Evolutionary conservation across 2,329 filamentous ascomycete genomes (phyloP).

Genomic region (Zymoseptoria crescenta): DNA sequence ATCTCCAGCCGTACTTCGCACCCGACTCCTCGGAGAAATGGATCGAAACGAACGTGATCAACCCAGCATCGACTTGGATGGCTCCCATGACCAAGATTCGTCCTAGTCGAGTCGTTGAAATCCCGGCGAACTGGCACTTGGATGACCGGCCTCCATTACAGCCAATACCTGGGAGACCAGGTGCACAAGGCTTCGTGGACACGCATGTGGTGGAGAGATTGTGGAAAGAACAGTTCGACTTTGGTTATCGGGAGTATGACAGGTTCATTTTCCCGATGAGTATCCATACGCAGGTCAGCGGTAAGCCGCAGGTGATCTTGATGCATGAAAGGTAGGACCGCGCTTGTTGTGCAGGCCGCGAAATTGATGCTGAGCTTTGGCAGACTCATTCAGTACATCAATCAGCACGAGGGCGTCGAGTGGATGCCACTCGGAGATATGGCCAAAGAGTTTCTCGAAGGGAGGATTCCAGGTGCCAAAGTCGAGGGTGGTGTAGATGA

Average conservation of each 20-base stretch:
- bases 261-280: conserved; percentile 71
- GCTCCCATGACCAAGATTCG: conserved; percentile 52
- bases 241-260: conserved; percentile 68
- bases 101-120: conserved; percentile 56
- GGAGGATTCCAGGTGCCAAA: conserved; percentile 30
- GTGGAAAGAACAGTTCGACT: conserved; percentile 60
- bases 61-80: conserved; percentile 57
- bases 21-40: conserved; percentile 45
- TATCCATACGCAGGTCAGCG: conserved; percentile 60
- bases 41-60: conserved; percentile 59
- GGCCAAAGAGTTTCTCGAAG: conserved; percentile 43
- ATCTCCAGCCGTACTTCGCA: conserved; percentile 55
- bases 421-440: conserved; percentile 42
- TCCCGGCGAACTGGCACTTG: conserved; percentile 42
- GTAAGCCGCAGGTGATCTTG: conserved; percentile 59
- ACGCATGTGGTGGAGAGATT: conserved; percentile 53
- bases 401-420: conserved; percentile 52
- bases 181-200: conserved; percentile 4
- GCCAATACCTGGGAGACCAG: neutral
- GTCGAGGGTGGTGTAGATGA: conserved; percentile 28
- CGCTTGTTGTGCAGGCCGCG: too few relatives aligned
- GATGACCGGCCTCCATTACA: neutral
- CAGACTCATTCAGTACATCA: conserved; percentile 61
- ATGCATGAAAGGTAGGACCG: conserved; percentile 51
- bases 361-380: too few relatives aligned